Conservation (phyloP, 768 basidiomycete genomes). For the Xerocomus spinulosus region DNA sequence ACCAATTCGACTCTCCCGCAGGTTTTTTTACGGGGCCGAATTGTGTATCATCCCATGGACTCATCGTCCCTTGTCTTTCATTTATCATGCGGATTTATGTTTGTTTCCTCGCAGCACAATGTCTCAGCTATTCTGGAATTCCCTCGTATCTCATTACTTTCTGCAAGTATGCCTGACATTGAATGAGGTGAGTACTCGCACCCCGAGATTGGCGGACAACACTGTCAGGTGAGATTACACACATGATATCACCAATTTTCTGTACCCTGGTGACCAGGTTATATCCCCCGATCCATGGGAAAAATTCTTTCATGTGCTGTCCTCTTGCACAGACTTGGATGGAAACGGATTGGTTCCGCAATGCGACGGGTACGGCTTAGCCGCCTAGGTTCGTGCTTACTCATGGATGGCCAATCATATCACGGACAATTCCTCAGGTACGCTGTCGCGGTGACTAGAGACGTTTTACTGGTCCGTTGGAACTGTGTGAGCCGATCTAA, state of each 20-base stretch:
- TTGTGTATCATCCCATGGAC: constrained; percentile 10
- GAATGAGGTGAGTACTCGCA: constrained; percentile 7
- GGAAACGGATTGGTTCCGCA: not conserved
- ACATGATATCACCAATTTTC: not conserved
- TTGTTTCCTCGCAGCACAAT: constrained; percentile 9
- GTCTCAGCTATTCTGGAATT: constrained; percentile 1
- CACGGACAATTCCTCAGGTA: too few relatives aligned
- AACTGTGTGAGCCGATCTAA: constrained; percentile 1
- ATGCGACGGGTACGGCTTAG: too few relatives aligned
- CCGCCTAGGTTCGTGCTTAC: too few relatives aligned
- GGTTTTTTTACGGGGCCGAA: constrained; percentile 12
- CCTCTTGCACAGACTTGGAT: not conserved
- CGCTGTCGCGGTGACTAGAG: not conserved
- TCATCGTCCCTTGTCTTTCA: constrained; percentile 11
- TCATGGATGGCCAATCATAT: too few relatives aligned
- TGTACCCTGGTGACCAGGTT: not conserved
- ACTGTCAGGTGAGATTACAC: not conserved
- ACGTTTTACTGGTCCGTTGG: too few relatives aligned
- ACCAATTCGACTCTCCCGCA: constrained; percentile 14
- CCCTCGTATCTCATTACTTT: not conserved
- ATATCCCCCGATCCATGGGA: not conserved
- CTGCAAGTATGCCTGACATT: not conserved
- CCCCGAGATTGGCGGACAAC: not conserved
- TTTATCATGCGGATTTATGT: constrained; percentile 6
- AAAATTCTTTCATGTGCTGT: not conserved